These are phyloP conservation scores for Aspergillus fischeri DNA, from an alignment of 2,329 filamentous ascomycete genomes.

Conservation along the genomic window DNA sequence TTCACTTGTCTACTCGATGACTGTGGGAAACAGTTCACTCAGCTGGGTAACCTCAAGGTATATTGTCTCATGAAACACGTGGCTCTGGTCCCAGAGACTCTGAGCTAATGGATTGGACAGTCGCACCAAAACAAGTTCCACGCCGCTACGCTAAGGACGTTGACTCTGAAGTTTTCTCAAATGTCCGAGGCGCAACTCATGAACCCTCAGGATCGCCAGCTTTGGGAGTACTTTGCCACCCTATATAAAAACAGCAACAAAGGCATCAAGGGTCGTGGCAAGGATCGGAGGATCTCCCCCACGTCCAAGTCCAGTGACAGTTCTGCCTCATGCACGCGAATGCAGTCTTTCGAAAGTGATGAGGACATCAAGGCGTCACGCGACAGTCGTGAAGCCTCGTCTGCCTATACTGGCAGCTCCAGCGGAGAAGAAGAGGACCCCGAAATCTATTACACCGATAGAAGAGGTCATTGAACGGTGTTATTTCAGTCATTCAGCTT, in stretches of 20 bases:
- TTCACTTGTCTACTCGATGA: constrained; percentile 77
- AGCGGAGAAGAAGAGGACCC: constrained; percentile 32
- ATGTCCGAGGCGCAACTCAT: constrained; percentile 60
- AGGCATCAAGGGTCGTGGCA: constrained; percentile 93
- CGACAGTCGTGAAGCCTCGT: constrained; percentile 26
- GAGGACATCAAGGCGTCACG: constrained; percentile 23
- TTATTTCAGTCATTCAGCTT: background rate
- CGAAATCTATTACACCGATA: constrained; percentile 25
- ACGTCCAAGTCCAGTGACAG: constrained; percentile 20
- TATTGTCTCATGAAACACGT: background rate
- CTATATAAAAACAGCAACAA: constrained; percentile 99
- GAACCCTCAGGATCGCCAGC: constrained; percentile 64
- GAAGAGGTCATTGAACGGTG: constrained; percentile 14
- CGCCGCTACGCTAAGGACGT: constrained; percentile 62
- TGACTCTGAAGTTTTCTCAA: constrained; percentile 68
- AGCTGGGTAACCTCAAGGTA: constrained; percentile 88
- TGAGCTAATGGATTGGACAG: constrained; percentile 38
- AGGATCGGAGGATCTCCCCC: constrained; percentile 56
- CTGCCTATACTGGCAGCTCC: constrained; percentile 27
- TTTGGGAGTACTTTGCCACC: constrained; percentile 78
- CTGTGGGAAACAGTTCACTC: constrained; percentile 84
- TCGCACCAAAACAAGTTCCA: constrained; percentile 96
- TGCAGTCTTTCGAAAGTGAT: constrained; percentile 19
- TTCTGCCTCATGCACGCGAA: constrained; percentile 12
- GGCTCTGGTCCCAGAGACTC: background rate